A percentile compares a stretch with the other conserved stretches of the same genome.
Evolutionary conservation across 257 asterid species (phyloP).

Genomic region (Ajuga chamaepitys): DNA sequence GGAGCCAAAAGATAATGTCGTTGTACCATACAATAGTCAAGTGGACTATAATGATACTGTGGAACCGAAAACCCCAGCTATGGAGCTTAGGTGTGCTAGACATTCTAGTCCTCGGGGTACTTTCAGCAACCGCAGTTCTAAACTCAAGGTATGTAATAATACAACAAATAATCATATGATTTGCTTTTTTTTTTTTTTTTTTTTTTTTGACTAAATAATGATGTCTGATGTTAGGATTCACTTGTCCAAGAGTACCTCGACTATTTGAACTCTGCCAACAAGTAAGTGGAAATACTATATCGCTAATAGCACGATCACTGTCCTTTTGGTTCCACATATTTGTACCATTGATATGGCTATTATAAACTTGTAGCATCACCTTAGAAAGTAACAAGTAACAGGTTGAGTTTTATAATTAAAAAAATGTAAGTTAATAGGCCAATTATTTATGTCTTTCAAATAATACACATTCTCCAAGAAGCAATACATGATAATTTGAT

Average conservation of each 20-base stretch:
- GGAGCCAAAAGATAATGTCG: slow-evolving; percentile 29
- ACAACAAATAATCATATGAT: not conserved
- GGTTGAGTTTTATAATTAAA: not conserved
- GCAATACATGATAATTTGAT: not conserved
- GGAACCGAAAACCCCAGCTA: slow-evolving; percentile 74
- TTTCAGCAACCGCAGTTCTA: slow-evolving; percentile 46
- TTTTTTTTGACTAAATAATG: not conserved
- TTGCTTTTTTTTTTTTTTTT: not conserved
- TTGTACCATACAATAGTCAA: slow-evolving; percentile 19
- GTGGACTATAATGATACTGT: slow-evolving; percentile 14
- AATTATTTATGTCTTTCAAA: not conserved
- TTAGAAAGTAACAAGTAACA: too few species aligned
- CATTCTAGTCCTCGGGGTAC: slow-evolving; percentile 44
- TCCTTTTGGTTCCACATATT: too few species aligned
- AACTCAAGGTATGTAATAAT: slow-evolving; percentile 46
- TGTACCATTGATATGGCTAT: too few species aligned
- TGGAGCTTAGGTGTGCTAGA: slow-evolving; percentile 25
- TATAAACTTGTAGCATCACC: too few species aligned
- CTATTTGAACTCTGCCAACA: slow-evolving; percentile 69
- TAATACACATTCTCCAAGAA: not conserved
- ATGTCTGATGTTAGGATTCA: slow-evolving; percentile 38
- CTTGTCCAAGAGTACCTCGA: slow-evolving; percentile 54
- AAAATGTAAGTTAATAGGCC: not conserved
- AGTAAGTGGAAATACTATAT: slow-evolving; percentile 39
- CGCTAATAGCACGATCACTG: too few species aligned